A percentile compares a stretch with the other conserved stretches of the same genome.
Evolutionary conservation across 2,329 filamentous ascomycete genomes (phyloP).

Genomic region (Fusarium ambrosium): DNA sequence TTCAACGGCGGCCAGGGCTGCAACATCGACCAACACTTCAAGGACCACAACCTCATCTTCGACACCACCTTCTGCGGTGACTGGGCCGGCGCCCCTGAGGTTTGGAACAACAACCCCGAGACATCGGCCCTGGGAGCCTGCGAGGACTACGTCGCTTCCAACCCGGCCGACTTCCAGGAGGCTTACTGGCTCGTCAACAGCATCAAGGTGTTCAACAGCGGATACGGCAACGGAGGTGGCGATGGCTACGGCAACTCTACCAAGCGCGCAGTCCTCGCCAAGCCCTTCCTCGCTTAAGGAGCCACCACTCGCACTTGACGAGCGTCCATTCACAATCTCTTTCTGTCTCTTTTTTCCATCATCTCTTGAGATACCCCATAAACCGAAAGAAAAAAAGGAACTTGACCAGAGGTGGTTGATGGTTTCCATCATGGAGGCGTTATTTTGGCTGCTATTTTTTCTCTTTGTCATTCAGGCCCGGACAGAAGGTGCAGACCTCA

Average conservation of each 20-base stretch:
- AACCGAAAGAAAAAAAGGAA: constrained; percentile 7
- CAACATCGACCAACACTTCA: constrained; percentile 78
- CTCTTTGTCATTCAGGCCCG: constrained; percentile 2
- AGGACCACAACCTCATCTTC: constrained; percentile 80
- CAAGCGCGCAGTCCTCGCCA: constrained; percentile 30
- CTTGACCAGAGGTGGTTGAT: constrained; percentile 1
- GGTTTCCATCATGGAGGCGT: constrained; percentile 12
- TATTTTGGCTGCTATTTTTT: constrained; percentile 13
- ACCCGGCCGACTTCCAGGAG: constrained; percentile 77
- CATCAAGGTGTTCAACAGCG: constrained; percentile 70
- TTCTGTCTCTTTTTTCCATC: constrained; percentile 7
- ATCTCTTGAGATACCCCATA: constrained; percentile 29
- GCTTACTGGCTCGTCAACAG: constrained; percentile 84
- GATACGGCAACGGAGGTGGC: constrained; percentile 15
- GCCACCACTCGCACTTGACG: neutral
- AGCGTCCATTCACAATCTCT: neutral
- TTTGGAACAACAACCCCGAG: constrained; percentile 70
- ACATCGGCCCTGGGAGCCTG: constrained; percentile 78
- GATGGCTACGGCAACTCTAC: constrained; percentile 18
- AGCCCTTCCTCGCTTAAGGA: constrained; percentile 38
- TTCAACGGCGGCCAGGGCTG: constrained; percentile 78
- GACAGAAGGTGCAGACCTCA: constrained; percentile 19
- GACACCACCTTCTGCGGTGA: constrained; percentile 89
- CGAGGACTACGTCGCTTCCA: constrained; percentile 77
- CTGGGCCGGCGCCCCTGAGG: constrained; percentile 77